These are phyloP conservation scores for Ambrosia artemisiifolia DNA, from an alignment of 129 eudicot species.

Conservation along the genomic window DNA sequence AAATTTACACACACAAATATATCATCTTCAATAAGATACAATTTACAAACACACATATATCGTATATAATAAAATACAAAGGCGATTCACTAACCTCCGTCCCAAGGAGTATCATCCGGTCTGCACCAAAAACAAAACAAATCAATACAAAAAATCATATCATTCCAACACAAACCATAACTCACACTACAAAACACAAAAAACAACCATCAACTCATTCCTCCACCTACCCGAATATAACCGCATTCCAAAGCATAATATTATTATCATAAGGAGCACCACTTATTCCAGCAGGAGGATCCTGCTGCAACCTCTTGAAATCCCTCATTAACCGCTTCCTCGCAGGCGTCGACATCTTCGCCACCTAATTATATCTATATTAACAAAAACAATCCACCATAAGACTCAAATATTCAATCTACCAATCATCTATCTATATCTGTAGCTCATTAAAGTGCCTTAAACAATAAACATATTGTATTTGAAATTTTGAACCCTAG, in stretches of 20 bases:
- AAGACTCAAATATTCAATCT: conserved; percentile 4
- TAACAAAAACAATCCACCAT: neutral
- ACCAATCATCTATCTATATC: conserved; percentile 4
- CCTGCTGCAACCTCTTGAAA: too few relatives aligned
- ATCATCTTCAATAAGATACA: neutral
- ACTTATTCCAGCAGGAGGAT: too few relatives aligned
- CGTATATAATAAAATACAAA: neutral
- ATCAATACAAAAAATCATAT: neutral
- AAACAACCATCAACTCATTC: neutral
- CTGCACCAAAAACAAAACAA: conserved; percentile 36
- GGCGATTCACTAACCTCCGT: conserved; percentile 46
- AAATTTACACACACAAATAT: too few relatives aligned
- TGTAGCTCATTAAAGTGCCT: neutral
- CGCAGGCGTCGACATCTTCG: conserved; percentile 65
- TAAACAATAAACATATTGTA: neutral
- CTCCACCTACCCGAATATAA: conserved; percentile 56
- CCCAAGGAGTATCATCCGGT: conserved; percentile 74
- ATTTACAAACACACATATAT: neutral
- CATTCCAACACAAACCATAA: too few relatives aligned
- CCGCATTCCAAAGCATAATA: conserved; percentile 83
- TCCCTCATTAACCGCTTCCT: conserved; percentile 81
- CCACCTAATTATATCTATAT: conserved; percentile 3
- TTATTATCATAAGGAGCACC: conserved; percentile 23
- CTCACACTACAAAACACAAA: neutral
- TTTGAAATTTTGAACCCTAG: conserved; percentile 19